Base-by-base conservation (phyloP, 2,329 filamentous ascomycete species). In the Podosphaera leucotricha region DNA sequence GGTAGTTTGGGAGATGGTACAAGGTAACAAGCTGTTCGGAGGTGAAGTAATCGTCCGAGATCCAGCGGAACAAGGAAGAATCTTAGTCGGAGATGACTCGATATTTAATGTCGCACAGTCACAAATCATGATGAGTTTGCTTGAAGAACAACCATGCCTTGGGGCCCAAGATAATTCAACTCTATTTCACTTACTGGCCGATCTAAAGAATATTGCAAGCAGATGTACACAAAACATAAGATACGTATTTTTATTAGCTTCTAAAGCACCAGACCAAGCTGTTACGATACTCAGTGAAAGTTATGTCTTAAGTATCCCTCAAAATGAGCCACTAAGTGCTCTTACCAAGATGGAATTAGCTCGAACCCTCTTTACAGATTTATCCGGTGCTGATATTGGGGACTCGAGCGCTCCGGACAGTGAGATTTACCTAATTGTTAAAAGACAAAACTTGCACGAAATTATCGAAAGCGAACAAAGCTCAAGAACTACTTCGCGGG, bases 31-130 rank as follows among this genome's bases (percentile, higher is more conserved):
- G 62, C 72, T 95, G 55, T 79, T 94, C 44, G 84, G 77, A 48
- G 84, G 84, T 43, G 86, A 95, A 57, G 80, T 98, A 41, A 93
- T 98, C 58, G 90, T 98, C 47, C 77, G 90, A 24, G 90, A 92
- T 60, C 84, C 90, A 1, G 71, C 70, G 18, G 77, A 86, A 57
- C 72, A 80, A 24, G 90, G 90, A 7, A 75, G 86, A 39, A 76
- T 95, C 22, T 62, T 98, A 54, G 94, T 86, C 0, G 84, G 82
- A 11, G 80, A 94, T 44, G 90, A 98, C 60, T 93, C 86, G 1
- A 82, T 90, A 3, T 80, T 95, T 22, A 81, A 93, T 46, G 73
- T 94, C 51, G 87, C 87, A 6, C 84, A 77, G 57, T 66, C 95
- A 46, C 92, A 98, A 63, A 92, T 90, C 3, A 74, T 86, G 57